Base-by-base conservation (phyloP, 1,139 yeast species). In the Lodderomyces parapsilosis region DNA sequence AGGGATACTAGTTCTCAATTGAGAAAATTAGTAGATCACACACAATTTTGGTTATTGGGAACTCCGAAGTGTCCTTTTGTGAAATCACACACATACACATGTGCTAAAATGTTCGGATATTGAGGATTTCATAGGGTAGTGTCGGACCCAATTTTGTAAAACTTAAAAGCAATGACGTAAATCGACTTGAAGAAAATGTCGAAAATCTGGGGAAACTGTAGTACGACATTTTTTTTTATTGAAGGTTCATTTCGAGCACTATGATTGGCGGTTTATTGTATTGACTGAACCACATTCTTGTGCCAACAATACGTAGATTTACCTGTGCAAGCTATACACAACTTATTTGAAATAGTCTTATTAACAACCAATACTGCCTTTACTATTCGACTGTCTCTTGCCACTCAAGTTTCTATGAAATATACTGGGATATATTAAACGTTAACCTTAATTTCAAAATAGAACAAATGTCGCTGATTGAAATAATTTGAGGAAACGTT, bases 181-280 rank as follows among this genome's bases (percentile, higher is more conserved):
- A 27, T 27, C n/a, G 5, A n/a, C 14, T n/a, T n/a, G 4, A n/a
- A 8, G 14, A n/a, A 30, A 30, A 30, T 30, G 33, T 30, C 33
- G 33, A 30, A 30, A 30, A 30, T 30, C 33, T 13, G 33, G 33
- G 33, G 33, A 30, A 30, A 30, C 6, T n/a, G 19, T 15, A 30
- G 17, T 14, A 10, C 33, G 33, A 30, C 33, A 30, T 30, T 30
- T 30, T 8, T 24, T 11, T 24, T 7, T 24, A 9, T 24, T 24
- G 10, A n/a, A n/a, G n/a, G n/a, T n/a, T n/a, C 10, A 5, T 30
- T 30, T 30, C 33, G 19, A 8, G 33, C 10, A 30, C 33, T 30
- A 18, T 19, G 33, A 30, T 30, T 30, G 33, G 33, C 11, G n/a
- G 17, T 15, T 7, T 7, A 30, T 15, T 30, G n/a, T 15, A 30